Evolutionary conservation across 2,329 filamentous ascomycete genomes (phyloP).

Genomic region (Nectriaceae sp.): DNA sequence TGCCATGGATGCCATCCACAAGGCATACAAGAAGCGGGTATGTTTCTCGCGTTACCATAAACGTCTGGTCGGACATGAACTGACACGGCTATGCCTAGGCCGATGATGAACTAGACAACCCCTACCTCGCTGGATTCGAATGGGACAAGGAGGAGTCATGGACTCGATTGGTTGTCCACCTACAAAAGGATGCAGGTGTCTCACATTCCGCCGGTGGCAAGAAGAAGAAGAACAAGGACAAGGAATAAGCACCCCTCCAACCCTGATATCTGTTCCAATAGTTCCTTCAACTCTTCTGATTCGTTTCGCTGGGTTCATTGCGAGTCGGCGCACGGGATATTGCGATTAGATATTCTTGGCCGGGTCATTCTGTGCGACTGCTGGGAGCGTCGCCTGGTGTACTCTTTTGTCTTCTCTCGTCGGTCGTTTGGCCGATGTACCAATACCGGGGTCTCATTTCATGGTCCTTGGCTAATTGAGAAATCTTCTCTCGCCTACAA

Average conservation of each 20-base stretch:
- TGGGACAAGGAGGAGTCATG: constrained; percentile 94
- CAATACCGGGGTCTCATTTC: constrained; percentile 12
- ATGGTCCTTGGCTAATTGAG: constrained; percentile 25
- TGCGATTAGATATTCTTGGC: constrained; percentile 45
- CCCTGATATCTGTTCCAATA: constrained; percentile 43
- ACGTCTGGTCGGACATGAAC: background rate
- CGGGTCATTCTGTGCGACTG: constrained; percentile 30
- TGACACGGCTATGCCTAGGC: constrained; percentile 51
- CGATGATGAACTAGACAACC: constrained; percentile 86
- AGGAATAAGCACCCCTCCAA: constrained; percentile 36
- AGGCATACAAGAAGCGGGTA: constrained; percentile 96
- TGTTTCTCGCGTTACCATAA: constrained; percentile 29
- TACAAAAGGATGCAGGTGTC: constrained; percentile 68
- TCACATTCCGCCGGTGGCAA: constrained; percentile 52
- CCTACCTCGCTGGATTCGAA: constrained; percentile 91
- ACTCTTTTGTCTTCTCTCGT: constrained; percentile 25
- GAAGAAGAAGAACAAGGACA: constrained; percentile 72
- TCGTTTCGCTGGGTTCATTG: constrained; percentile 42
- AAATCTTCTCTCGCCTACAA: constrained; percentile 7
- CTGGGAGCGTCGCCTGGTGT: constrained; percentile 30
- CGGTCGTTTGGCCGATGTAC: constrained; percentile 17
- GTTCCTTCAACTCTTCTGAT: constrained; percentile 38
- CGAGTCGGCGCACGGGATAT: constrained; percentile 45
- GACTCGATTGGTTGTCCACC: constrained; percentile 84
- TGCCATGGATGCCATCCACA: constrained; percentile 91